Evolutionary conservation across 768 basidiomycete genomes (phyloP).

Genomic region (Suillus sp.): DNA sequence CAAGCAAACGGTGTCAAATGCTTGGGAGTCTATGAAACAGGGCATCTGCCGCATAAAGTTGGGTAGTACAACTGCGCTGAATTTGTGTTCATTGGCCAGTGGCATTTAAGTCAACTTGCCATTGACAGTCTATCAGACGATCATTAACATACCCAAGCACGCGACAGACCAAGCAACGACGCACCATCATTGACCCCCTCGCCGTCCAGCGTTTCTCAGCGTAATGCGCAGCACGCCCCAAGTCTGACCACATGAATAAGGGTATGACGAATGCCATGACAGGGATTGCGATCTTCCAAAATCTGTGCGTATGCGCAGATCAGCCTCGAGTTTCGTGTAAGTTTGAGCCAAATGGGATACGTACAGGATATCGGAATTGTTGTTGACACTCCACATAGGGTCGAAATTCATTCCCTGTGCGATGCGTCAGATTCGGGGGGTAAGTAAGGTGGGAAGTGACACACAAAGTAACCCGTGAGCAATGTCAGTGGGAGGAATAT

Average conservation of each 20-base stretch:
- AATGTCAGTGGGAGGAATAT: conserved; percentile 72
- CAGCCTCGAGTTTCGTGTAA: conserved; percentile 7
- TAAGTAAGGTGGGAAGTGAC: conserved; percentile 25
- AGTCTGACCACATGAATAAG: conserved; percentile 53
- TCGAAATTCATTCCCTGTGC: conserved; percentile 68
- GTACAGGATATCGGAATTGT: conserved; percentile 50
- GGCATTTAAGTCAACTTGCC: neutral
- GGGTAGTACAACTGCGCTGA: neutral
- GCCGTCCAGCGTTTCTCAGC: conserved; percentile 43
- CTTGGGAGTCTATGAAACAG: neutral
- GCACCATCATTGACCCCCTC: conserved; percentile 36
- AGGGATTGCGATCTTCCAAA: conserved; percentile 68
- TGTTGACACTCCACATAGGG: conserved; percentile 49
- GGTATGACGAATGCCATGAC: conserved; percentile 56
- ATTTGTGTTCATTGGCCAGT: neutral
- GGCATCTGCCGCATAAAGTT: neutral
- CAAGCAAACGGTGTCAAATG: neutral
- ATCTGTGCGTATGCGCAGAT: conserved; percentile 40
- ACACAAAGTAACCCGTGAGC: conserved; percentile 71
- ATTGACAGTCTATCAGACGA: neutral
- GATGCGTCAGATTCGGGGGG: conserved; percentile 24
- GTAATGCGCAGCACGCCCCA: conserved; percentile 48
- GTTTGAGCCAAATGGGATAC: conserved; percentile 17
- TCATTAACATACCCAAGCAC: too few species aligned
- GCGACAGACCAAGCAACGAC: conserved; percentile 14